Evolutionary conservation across 2,329 filamentous ascomycete species (phyloP).

Genomic region (Botryotinia globosa): DNA sequence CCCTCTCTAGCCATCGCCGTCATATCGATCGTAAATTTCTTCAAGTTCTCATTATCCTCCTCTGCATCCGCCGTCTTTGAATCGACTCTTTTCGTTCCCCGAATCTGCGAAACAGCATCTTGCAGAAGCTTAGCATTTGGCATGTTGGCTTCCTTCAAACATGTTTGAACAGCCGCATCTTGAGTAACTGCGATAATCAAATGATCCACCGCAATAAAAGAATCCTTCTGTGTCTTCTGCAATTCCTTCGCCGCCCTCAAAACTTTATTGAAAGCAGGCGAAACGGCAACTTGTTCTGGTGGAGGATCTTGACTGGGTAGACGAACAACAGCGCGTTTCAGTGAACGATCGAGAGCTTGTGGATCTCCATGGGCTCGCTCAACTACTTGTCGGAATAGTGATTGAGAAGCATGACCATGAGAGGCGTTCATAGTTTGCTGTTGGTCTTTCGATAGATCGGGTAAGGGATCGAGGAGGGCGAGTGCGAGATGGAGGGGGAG

Average conservation of each 20-base stretch:
- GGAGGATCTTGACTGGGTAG: constrained; percentile 93
- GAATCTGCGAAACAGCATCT: constrained; percentile 84
- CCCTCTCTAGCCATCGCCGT: constrained; percentile 93
- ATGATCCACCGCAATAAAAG: constrained; percentile 91
- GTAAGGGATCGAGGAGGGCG: constrained; percentile 71
- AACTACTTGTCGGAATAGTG: constrained; percentile 92
- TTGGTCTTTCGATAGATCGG: constrained; percentile 77
- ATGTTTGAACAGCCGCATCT: constrained; percentile 69
- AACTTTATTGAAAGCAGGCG: constrained; percentile 77
- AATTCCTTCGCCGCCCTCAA: constrained; percentile 82
- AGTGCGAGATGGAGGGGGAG: constrained; percentile 87
- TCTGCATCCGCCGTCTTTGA: constrained; percentile 94
- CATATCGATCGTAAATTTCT: constrained; percentile 99
- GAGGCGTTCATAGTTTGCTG: constrained; percentile 64
- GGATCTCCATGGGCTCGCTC: constrained; percentile 91
- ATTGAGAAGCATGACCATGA: constrained; percentile 57
- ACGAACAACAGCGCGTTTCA: constrained; percentile 90
- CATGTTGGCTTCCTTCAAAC: constrained; percentile 81
- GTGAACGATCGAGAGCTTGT: constrained; percentile 79
- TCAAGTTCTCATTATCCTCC: constrained; percentile 88
- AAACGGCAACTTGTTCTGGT: constrained; percentile 80
- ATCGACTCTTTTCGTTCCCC: constrained; percentile 89
- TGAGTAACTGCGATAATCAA: constrained; percentile 83
- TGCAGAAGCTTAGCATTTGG: constrained; percentile 89
- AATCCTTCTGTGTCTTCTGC: constrained; percentile 97